Base-by-base conservation (phyloP, 208 protist genomes). In the Trypanosomatidae sp. region DNA sequence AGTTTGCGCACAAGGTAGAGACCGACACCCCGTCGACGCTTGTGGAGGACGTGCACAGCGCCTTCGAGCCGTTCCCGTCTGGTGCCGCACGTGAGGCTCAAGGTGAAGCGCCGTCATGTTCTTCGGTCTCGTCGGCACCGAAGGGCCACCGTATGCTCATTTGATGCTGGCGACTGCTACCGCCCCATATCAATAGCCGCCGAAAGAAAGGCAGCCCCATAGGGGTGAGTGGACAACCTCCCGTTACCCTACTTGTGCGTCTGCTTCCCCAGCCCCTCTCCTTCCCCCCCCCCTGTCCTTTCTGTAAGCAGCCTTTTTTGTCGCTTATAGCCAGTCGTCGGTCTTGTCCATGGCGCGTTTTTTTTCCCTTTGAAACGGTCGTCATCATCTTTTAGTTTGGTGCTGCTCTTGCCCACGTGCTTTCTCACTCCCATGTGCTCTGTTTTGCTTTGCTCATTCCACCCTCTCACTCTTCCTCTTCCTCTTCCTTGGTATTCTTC, bases 121-220 rank as follows among this genome's bases (percentile, higher is more conserved):
- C 80, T 5, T 71, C 77, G 4, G 72, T 77, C 28, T 43, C 81
- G 1, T 62, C 58, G 25, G 56, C 59, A 0, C 64, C 56, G 39
- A 87, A 90, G 68, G 86, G 84, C 2, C 84, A 79, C 13, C 76
- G 89, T n/a, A 91, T 91, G 89, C 77, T 88, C 33, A 88, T 93
- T 53, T 90, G 70, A 73, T 3, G 22, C 36, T 4, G 7, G 1
- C 30, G n/a, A 46, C 19, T 41, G 3, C n/a, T 50, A 8, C 44
- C 36, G 15, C n/a, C 44, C 12, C 15, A 22, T 5, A n/a, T 25
- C 3, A 50, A 36, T 19, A 62, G 28, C 33, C 13, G 28, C 12
- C 15, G 43, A 62, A 62, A 7, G 43, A 46, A 66, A 66, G 3
- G 17, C 58, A 62, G 58, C 30, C 10, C 36, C 2, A 33, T 3